Evolutionary conservation across 768 basidiomycete genomes (phyloP).

Genomic region (Tubosaeta sp.): DNA sequence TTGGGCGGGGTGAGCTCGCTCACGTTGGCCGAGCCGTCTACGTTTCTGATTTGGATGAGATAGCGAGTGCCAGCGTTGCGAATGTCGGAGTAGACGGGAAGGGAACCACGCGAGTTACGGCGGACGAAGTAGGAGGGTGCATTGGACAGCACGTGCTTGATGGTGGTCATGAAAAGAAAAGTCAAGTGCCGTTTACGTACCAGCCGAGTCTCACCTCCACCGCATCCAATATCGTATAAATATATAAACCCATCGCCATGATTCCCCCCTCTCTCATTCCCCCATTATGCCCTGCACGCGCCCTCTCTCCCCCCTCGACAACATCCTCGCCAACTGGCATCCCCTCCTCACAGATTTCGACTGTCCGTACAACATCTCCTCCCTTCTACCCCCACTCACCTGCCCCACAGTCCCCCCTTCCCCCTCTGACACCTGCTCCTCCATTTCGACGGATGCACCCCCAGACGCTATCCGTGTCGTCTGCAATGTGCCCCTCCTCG

Average conservation of each 20-base stretch:
- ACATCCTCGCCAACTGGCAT: slow-evolving; percentile 6
- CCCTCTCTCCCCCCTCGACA: slow-evolving; percentile 23
- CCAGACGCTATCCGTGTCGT: slow-evolving; percentile 43
- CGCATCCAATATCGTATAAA: neutral
- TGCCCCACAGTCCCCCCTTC: slow-evolving; percentile 37
- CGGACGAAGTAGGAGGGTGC: slow-evolving; percentile 50
- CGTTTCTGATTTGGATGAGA: slow-evolving; percentile 58
- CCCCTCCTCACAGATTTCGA: neutral
- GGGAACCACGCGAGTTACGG: slow-evolving; percentile 59
- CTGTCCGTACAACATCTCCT: neutral
- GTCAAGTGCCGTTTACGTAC: neutral
- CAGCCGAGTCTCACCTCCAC: neutral
- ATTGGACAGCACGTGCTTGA: slow-evolving; percentile 12
- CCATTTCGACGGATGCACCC: slow-evolving; percentile 13
- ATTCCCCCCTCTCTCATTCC: neutral
- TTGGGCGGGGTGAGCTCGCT: slow-evolving; percentile 17
- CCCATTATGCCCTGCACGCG: neutral
- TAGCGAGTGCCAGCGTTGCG: slow-evolving; percentile 61
- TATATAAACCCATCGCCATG: neutral
- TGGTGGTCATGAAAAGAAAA: slow-evolving; percentile 10
- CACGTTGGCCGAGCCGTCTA: slow-evolving; percentile 61
- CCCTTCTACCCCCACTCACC: neutral
- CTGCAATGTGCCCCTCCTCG: slow-evolving; percentile 64
- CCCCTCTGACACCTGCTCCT: slow-evolving; percentile 38
- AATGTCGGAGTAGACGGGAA: slow-evolving; percentile 75